Conservation (phyloP, 2,329 filamentous ascomycete species). For the Lecanicillium sp. region DNA sequence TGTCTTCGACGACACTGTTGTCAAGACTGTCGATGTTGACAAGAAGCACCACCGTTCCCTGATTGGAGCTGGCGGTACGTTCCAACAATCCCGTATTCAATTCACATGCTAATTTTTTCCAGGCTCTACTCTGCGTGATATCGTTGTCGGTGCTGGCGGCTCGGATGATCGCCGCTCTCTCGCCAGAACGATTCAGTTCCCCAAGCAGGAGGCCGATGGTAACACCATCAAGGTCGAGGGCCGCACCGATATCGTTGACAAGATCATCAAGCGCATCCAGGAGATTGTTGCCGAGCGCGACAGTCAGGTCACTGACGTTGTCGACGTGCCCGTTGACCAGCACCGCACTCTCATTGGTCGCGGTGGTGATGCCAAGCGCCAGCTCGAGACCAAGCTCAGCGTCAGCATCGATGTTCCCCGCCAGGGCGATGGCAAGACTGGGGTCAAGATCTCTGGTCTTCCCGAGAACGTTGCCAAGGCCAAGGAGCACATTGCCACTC, state of each 20-base stretch:
- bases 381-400: slow-evolving; percentile 78
- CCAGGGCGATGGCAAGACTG: slow-evolving; percentile 76
- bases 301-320: slow-evolving; percentile 68
- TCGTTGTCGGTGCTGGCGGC: slow-evolving; percentile 82
- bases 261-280: slow-evolving; percentile 77
- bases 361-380: slow-evolving; percentile 78
- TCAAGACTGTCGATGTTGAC: slow-evolving; percentile 81
- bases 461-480: slow-evolving; percentile 75
- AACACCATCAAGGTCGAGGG: slow-evolving; percentile 86
- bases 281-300: slow-evolving; percentile 77
- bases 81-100: neutral
- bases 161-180: slow-evolving; percentile 78
- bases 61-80: slow-evolving; percentile 82
- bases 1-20: slow-evolving; percentile 84
- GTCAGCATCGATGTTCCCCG: slow-evolving; percentile 87
- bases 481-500: slow-evolving; percentile 72
- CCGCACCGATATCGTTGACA: slow-evolving; percentile 75
- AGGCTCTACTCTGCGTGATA: slow-evolving; percentile 80
- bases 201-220: slow-evolving; percentile 76
- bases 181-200: slow-evolving; percentile 90
- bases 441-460: slow-evolving; percentile 78
- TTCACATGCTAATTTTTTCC: slow-evolving; percentile 31
- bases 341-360: slow-evolving; percentile 88
- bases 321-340: slow-evolving; percentile 85
- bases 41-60: slow-evolving; percentile 87